Base-by-base conservation (phyloP, 2,329 filamentous ascomycete species). In the Aspergillus aculeatus region DNA sequence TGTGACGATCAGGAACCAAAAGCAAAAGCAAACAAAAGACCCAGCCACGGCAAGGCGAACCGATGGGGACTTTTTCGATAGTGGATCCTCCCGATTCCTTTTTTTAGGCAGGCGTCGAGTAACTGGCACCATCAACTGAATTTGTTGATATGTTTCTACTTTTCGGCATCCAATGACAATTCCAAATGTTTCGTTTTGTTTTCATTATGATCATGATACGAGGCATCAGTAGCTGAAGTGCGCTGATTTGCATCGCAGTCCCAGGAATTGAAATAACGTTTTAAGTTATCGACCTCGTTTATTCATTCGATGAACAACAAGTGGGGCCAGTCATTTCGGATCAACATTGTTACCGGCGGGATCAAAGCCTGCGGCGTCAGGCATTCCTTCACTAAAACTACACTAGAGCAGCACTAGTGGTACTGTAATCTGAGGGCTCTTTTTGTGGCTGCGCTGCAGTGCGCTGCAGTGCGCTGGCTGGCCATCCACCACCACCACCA, bases 251-350 rank as follows among this genome's bases (percentile, higher is more conserved):
- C 2, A 35, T 35, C 1, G 32, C 14, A 16, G 14, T 35, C 14
- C 32, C 32, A 35, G 12, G 32, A 35, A 12, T 6, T 44, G 7
- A 9, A n/a, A 16, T n/a, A 41, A 41, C 16, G 38, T 10, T 16
- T n/a, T n/a, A n/a, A n/a, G n/a, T n/a, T 12, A 12, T 41, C 6
- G 16, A 41, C 12, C 38, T 41, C 16, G 14, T 44, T 19, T 19
- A 21, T 21, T 21, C 21, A 16, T 12, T 19, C 3, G 52, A 54
- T 60, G 44, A 47, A 47, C 49, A 50, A 55, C 21, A 12, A 58
- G 67, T 65, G 64, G 68, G 64, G 31, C 63, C 35, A 31, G 44
- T 66, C 63, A 70, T 69, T 61, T 68, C 70, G 71, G 71, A 67
- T 53, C 16, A 71, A 68, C 21, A n/a, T 70, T 72, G 50, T 61